Evolutionary conservation across 2,329 filamentous ascomycete species (phyloP).

Genomic region (Leptographium lundbergii): DNA sequence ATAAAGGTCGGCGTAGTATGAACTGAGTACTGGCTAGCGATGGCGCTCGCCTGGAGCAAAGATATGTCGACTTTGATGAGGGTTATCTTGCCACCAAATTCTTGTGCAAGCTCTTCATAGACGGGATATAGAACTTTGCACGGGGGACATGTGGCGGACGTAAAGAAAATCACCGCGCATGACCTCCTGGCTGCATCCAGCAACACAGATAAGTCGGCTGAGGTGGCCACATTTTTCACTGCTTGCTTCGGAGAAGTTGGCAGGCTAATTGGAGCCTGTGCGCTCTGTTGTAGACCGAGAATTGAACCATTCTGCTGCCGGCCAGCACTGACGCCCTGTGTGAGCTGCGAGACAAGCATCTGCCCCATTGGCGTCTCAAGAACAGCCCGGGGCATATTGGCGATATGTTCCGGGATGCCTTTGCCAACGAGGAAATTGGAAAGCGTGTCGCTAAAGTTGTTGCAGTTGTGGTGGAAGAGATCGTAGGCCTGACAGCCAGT

Average conservation of each 20-base stretch:
- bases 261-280: not conserved
- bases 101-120: slow-evolving; percentile 67
- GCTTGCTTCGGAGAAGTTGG: not conserved
- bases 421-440: slow-evolving; percentile 79
- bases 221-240: not conserved
- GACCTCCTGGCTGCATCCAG: slow-evolving; percentile 48
- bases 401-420: slow-evolving; percentile 79
- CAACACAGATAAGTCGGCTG: slow-evolving; percentile 43
- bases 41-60: slow-evolving; percentile 38
- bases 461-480: slow-evolving; percentile 85
- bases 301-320: slow-evolving; percentile 37
- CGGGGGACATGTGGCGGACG: slow-evolving; percentile 71
- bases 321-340: slow-evolving; percentile 35
- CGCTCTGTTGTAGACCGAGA: slow-evolving; percentile 32
- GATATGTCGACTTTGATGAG: slow-evolving; percentile 78
- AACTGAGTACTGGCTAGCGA: slow-evolving; percentile 53
- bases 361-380: slow-evolving; percentile 77
- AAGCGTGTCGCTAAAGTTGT: slow-evolving; percentile 93
- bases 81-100: slow-evolving; percentile 52
- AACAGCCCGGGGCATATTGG: slow-evolving; percentile 72
- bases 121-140: slow-evolving; percentile 74
- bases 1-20: slow-evolving; percentile 79
- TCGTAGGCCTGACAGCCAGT: slow-evolving; percentile 57
- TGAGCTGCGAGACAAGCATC: slow-evolving; percentile 66
- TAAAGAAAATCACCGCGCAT: slow-evolving; percentile 83